A percentile compares a stretch with the other conserved stretches of the same genome.
Evolutionary conservation across 805 yeast species (phyloP).

Genomic region (Metschnikowia hibisci): DNA sequence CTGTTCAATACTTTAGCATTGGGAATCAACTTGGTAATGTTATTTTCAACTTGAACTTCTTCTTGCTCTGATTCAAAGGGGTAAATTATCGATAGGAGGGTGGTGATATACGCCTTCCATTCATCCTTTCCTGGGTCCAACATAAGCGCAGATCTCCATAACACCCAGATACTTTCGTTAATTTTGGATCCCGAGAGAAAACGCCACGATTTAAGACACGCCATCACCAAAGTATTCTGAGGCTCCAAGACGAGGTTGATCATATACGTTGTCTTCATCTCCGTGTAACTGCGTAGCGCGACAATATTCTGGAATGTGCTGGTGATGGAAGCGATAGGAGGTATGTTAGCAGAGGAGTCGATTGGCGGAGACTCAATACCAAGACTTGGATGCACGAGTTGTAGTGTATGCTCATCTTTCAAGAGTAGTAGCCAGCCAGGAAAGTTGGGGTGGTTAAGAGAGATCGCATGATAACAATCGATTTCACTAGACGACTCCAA

Average conservation of each 20-base stretch:
- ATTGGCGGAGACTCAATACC: slow-evolving; percentile 38
- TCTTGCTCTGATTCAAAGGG: slow-evolving; percentile 35
- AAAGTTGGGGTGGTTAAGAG: slow-evolving; percentile 30
- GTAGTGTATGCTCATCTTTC: slow-evolving; percentile 30
- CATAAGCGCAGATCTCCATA: slow-evolving; percentile 57
- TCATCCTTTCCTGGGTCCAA: slow-evolving; percentile 43
- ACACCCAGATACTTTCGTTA: slow-evolving; percentile 54
- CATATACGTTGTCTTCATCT: slow-evolving; percentile 20
- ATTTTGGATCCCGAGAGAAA: slow-evolving; percentile 56
- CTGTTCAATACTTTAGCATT: slow-evolving; percentile 27
- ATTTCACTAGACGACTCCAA: slow-evolving; percentile 17
- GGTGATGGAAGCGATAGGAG: slow-evolving; percentile 21
- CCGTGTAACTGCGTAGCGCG: slow-evolving; percentile 20
- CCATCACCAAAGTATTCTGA: slow-evolving; percentile 36
- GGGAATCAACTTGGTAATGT: slow-evolving; percentile 29
- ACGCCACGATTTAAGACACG: slow-evolving; percentile 48
- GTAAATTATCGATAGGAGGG: slow-evolving; percentile 47
- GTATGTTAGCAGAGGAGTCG: slow-evolving; percentile 17
- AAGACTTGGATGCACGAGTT: slow-evolving; percentile 56
- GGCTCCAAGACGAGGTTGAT: slow-evolving; percentile 44
- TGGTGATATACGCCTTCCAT: slow-evolving; percentile 56
- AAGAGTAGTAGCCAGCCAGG: slow-evolving; percentile 47
- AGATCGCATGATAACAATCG: slow-evolving; percentile 26
- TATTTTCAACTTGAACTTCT: slow-evolving; percentile 19
- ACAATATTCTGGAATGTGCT: slow-evolving; percentile 29